Evolutionary conservation across 2,329 filamentous ascomycete genomes (phyloP).

Genomic region (Lecanosticta acicola): DNA sequence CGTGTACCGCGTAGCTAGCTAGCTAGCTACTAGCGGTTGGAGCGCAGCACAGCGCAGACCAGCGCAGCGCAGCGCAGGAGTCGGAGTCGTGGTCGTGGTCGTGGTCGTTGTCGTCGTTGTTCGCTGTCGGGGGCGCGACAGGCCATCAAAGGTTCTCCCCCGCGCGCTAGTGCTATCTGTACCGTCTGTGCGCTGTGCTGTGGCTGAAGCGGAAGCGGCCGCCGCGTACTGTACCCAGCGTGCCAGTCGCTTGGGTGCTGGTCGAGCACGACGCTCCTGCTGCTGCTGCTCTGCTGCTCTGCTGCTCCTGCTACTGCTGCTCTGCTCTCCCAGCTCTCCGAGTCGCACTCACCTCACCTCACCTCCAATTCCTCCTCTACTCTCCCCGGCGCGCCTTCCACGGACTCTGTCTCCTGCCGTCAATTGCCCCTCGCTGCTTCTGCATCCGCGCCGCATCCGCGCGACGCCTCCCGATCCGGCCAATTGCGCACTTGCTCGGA

Average conservation of each 20-base stretch:
- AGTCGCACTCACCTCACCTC: background rate
- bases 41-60: too few species aligned
- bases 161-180: background rate
- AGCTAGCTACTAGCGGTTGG: too few species aligned
- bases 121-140: too few species aligned
- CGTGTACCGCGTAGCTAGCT: too few species aligned
- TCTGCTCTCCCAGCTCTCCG: background rate
- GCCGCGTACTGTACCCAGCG: too few species aligned
- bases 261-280: background rate
- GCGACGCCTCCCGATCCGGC: background rate
- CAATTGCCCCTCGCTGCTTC: background rate
- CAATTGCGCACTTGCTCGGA: background rate
- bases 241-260: background rate
- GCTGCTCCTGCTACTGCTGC: background rate
- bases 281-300: background rate
- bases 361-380: background rate
- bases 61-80: too few species aligned
- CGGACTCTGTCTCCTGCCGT: too few species aligned
- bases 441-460: background rate
- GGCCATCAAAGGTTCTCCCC: too few species aligned
- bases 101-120: background rate
- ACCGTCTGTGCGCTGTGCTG: background rate
- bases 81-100: too few species aligned
- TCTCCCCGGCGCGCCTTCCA: background rate
- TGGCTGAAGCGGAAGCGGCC: background rate